Evolutionary conservation across 768 basidiomycete genomes (phyloP).

Genomic region (Amanita pallidorosea): DNA sequence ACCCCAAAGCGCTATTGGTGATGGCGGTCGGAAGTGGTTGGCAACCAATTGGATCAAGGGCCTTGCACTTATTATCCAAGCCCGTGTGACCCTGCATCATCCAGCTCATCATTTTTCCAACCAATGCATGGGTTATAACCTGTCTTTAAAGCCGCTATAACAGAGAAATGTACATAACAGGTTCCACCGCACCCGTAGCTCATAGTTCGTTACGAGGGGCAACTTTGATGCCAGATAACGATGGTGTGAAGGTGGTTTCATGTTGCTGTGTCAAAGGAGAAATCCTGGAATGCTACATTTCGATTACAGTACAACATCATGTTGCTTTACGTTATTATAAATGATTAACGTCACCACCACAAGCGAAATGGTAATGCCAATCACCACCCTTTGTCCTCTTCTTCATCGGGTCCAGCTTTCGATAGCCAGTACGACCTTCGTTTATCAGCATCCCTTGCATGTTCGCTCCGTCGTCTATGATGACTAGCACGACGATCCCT

Average conservation of each 20-base stretch:
- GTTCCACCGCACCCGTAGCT: too few relatives aligned
- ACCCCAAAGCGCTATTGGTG: not conserved
- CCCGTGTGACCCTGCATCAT: constrained; percentile 3
- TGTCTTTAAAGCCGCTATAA: too few relatives aligned
- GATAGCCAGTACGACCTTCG: constrained; percentile 50
- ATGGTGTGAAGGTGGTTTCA: too few relatives aligned
- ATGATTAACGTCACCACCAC: too few relatives aligned
- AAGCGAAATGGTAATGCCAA: not conserved
- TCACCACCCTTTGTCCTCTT: constrained; percentile 10
- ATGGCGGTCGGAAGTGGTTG: not conserved
- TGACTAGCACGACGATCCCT: not conserved
- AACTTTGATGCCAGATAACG: too few relatives aligned
- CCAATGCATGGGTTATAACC: too few relatives aligned
- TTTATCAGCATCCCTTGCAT: constrained; percentile 18
- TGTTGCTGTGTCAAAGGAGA: too few relatives aligned
- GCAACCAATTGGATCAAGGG: not conserved
- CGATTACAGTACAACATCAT: too few relatives aligned
- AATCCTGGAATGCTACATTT: too few relatives aligned
- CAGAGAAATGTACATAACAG: too few relatives aligned
- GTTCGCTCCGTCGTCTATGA: constrained; percentile 1
- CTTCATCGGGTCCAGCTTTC: constrained; percentile 27
- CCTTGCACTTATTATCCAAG: not conserved
- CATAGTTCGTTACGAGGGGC: too few relatives aligned
- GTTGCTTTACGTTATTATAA: too few relatives aligned
- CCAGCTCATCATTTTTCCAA: not conserved